Base-by-base conservation (phyloP, 768 basidiomycete species). In the Dioszegia hungarica region DNA sequence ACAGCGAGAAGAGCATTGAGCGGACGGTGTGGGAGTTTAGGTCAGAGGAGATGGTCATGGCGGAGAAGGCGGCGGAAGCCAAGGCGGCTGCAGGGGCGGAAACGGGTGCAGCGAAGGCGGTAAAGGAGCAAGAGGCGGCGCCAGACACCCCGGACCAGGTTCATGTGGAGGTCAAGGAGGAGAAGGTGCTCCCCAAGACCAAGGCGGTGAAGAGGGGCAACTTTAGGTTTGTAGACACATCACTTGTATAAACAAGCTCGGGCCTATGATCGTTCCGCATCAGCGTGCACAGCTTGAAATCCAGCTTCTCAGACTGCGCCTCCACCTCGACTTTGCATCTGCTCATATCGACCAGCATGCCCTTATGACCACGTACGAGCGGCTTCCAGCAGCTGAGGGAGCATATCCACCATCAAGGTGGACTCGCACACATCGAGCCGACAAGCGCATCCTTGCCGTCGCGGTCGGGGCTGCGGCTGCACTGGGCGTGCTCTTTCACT, bases 11-110 rank as follows among this genome's bases (percentile, higher is more conserved):
- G 28, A 64, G 70, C 41, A 50, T 72, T n/a, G 70, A 75, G 41
- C 53, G 67, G 15, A 62, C 61, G 10, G 74, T 61, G 1, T 75
- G 66, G 66, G 74, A 75, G 56, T 75, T 68, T 54, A 45, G 72
- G 33, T 59, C 60, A 15, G 67, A 67, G 50, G 67, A 72, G 31
- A 47, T 37, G 27, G 43, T 57, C 14, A 37, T 60, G 24, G 60
- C 56, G 27, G 62, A 57, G 39, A 45, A 47, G 34, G 50, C n/a
- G 5, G 59, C 45, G 10, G 53, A 60, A 31, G 31, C 37, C 3
- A 53, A 45, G 54, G 57, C 57, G 41, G 28, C 31, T 2, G 46
- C 44, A 8, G 33, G n/a, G 19, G 56, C 31, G 12, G 59, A 40
- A 33, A 38, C 37, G 6, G 48, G 3, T 4, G 52, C 50, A 17